Evolutionary conservation across 306 rosid genomes (phyloP), one percentile per base, ranked within the genome.

Genomic region (Dryas drummondii): DNA sequence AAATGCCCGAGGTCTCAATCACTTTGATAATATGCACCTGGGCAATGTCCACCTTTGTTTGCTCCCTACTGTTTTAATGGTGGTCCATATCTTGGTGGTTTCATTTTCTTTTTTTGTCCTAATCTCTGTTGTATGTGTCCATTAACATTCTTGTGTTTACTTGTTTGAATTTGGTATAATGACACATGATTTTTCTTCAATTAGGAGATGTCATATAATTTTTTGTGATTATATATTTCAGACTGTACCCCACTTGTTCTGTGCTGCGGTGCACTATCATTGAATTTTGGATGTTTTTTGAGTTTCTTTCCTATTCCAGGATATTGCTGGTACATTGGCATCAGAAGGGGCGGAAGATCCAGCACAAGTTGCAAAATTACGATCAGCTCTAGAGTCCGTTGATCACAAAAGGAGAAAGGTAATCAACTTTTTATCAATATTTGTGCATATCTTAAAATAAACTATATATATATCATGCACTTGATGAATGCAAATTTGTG

Each of bases 341-440:
- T 87, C 91, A 42, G 98, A 94, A 84, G 91, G 83, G 78, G 98
- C 97, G 53, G 97, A 88, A 73, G 93, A 91, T 78, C 88, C 87
- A 51, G 85, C 96, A 66, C 98, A 88, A 82, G 98, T 94, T 52
- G 88, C 91, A 0, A 94, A 94, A 85, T 70, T 94, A 79, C 97
- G 96, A 66, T 94, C 98, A 46, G 98, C 98, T 77, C 96, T 94
- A 27, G 98, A 94, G 81, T 91, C 97, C 37, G 98, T 94, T 80
- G 97, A 91, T 84, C 98, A 94, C 81, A 94, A 94, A 85, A 87
- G 97, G 88, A 91, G 97, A 84, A 94, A 87, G 97, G 98, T 94
- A 79, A 61, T 80, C 56, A 71, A 32, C 5, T 76, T 78, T 84
- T 80, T 4, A 49, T 75, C 26, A 68, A 49, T 65, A 71, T 22